phyloP scores from a whole-genome alignment of 805 yeast species.

The Saitoella complicata region DNA sequence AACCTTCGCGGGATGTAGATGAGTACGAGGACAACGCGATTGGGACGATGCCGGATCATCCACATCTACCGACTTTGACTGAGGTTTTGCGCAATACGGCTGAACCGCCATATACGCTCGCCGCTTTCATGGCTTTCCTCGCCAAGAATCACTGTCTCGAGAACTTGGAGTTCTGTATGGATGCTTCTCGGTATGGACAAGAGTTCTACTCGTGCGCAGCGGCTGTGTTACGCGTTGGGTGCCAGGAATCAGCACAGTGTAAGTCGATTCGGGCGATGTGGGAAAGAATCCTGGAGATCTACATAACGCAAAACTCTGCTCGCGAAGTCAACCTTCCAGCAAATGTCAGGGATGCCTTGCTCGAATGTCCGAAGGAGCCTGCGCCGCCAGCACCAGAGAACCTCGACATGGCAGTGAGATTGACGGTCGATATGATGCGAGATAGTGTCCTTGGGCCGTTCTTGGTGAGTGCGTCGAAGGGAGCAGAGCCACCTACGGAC shows the following conservation, averaged over 20 bases:
- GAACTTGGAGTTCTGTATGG: constrained; percentile 19
- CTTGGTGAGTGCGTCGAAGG: constrained; percentile 1
- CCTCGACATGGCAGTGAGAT: constrained; percentile 11
- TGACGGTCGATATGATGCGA: constrained; percentile 17
- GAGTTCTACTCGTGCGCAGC: constrained; percentile 4
- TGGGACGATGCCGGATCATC: too few relatives aligned
- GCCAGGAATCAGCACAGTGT: neutral
- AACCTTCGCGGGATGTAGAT: too few relatives aligned
- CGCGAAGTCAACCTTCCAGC: constrained; percentile 20
- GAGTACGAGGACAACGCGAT: too few relatives aligned
- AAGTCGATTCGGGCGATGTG: constrained; percentile 8
- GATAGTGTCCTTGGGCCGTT: constrained; percentile 19
- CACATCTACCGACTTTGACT: constrained; percentile 15
- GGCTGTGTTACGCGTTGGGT: neutral
- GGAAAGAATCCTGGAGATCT: constrained; percentile 17
- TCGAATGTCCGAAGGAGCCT: neutral
- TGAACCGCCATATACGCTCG: constrained; percentile 16
- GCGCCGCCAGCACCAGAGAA: constrained; percentile 13
- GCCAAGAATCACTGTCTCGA: constrained; percentile 20
- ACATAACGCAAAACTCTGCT: constrained; percentile 14
- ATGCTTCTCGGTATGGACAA: constrained; percentile 15
- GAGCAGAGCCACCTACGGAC: too few relatives aligned
- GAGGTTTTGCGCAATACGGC: constrained; percentile 16
- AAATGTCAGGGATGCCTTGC: constrained; percentile 15
- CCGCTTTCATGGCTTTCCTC: constrained; percentile 17